Percentiles rank a stretch among this genome's conserved stretches.
These are phyloP conservation scores for Cordyceps pruinosa DNA, from an alignment of 2,329 filamentous ascomycete genomes.

Conservation along the genomic window DNA sequence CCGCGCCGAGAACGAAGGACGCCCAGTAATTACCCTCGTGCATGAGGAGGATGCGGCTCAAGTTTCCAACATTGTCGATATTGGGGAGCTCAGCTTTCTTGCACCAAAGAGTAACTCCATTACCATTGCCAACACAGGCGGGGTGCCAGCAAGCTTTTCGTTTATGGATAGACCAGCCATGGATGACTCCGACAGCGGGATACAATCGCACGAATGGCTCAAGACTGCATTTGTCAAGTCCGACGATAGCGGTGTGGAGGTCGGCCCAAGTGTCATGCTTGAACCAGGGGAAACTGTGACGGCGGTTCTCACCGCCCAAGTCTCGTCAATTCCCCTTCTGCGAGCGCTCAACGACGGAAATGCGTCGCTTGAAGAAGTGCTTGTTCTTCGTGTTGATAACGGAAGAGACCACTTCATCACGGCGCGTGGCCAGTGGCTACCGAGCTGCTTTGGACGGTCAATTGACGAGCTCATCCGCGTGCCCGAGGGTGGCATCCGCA, in stretches of 20 bases:
- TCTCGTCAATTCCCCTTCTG: conserved; percentile 58
- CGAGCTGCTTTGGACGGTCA: conserved; percentile 75
- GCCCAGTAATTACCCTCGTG: conserved; percentile 76
- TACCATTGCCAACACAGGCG: conserved; percentile 87
- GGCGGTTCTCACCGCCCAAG: conserved; percentile 59
- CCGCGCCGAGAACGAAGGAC: conserved; percentile 81
- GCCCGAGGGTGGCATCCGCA: conserved; percentile 70
- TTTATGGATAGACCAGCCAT: conserved; percentile 67
- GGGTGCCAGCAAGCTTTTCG: conserved; percentile 69
- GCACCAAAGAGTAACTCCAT: conserved; percentile 59
- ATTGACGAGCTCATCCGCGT: conserved; percentile 84
- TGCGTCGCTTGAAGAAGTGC: conserved; percentile 68
- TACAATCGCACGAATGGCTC: conserved; percentile 56
- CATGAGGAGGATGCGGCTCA: conserved; percentile 52
- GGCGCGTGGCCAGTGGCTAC: conserved; percentile 69
- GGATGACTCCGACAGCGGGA: conserved; percentile 34
- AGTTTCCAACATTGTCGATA: conserved; percentile 58
- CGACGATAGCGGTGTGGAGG: conserved; percentile 25
- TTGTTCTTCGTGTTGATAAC: conserved; percentile 75
- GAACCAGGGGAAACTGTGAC: conserved; percentile 78
- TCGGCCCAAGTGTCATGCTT: conserved; percentile 54
- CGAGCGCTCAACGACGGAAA: conserved; percentile 64
- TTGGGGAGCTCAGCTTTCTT: conserved; percentile 67
- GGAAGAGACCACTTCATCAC: conserved; percentile 91
- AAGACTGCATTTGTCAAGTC: conserved; percentile 53